These are phyloP conservation scores for Rhododendron henanense DNA, from an alignment of 148 eudicot species.

Conservation along the genomic window DNA sequence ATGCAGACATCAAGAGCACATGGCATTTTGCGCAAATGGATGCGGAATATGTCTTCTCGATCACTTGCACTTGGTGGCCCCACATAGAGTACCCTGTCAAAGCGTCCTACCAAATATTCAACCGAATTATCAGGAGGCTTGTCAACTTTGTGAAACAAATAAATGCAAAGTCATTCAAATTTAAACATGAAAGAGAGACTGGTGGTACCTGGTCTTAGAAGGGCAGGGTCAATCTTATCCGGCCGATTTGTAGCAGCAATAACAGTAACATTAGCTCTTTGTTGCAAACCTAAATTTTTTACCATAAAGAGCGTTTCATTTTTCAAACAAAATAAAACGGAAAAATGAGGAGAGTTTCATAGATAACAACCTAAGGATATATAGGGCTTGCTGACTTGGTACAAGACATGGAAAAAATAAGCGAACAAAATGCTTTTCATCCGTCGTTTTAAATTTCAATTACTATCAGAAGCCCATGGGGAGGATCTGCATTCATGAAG, in stretches of 20 bases:
- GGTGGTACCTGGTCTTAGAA: slow-evolving; percentile 83
- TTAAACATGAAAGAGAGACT: background rate
- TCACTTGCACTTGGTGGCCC: slow-evolving; percentile 82
- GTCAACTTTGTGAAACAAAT: slow-evolving; percentile 5
- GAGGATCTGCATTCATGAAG: background rate
- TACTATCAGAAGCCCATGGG: background rate
- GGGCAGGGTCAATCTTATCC: slow-evolving; percentile 95
- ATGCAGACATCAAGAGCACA: slow-evolving; percentile 62
- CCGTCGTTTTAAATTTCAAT: background rate
- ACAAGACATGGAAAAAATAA: background rate
- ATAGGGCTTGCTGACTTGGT: background rate
- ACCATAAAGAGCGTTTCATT: background rate
- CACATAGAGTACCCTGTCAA: slow-evolving; percentile 79
- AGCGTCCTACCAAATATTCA: slow-evolving; percentile 59
- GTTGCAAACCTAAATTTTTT: slow-evolving; percentile 59
- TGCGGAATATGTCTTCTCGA: slow-evolving; percentile 63
- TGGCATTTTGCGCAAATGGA: slow-evolving; percentile 68
- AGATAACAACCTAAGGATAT: background rate
- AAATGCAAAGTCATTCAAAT: background rate
- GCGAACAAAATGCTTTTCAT: background rate
- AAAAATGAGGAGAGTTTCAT: background rate
- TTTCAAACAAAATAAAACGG: background rate
- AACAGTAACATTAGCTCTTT: slow-evolving; percentile 83
- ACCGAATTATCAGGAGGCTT: background rate
- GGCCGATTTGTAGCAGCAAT: slow-evolving; percentile 98